These are phyloP conservation scores for Botryotinia calthae DNA, from an alignment of 2,329 filamentous ascomycete genomes.

Conservation along the genomic window DNA sequence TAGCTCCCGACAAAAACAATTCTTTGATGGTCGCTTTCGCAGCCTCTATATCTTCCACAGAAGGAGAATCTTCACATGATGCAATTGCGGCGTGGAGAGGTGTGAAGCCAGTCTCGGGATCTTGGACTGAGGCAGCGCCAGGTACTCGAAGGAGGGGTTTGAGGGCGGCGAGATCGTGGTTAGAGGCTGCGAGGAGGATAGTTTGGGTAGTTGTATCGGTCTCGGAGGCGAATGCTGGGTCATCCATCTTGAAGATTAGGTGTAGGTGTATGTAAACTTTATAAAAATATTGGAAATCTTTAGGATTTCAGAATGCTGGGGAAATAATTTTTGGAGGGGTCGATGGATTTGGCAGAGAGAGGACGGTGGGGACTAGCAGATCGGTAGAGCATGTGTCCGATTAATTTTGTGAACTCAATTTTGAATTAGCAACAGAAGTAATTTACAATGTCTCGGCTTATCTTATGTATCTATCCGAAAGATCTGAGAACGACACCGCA, in stretches of 20 bases:
- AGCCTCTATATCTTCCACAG: slow-evolving; percentile 48
- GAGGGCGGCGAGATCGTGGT: slow-evolving; percentile 48
- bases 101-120: slow-evolving; percentile 79
- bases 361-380: neutral
- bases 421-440: neutral
- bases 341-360: neutral
- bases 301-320: neutral
- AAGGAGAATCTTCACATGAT: slow-evolving; percentile 39
- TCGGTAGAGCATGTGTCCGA: neutral
- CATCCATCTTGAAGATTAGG: slow-evolving; percentile 31
- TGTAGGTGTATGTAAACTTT: neutral
- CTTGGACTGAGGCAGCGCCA: slow-evolving; percentile 70
- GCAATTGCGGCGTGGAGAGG: slow-evolving; percentile 89
- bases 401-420: neutral
- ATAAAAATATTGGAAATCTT: neutral
- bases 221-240: slow-evolving; percentile 31
- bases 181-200: slow-evolving; percentile 63
- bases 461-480: neutral
- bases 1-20: slow-evolving; percentile 82
- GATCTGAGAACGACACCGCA: neutral
- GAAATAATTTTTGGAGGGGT: slow-evolving; percentile 12
- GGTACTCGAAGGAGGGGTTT: slow-evolving; percentile 38
- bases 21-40: slow-evolving; percentile 69
- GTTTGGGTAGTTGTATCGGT: slow-evolving; percentile 46
- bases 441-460: neutral